Conservation (phyloP, 129 eudicot species). For the Apium graveolens region DNA sequence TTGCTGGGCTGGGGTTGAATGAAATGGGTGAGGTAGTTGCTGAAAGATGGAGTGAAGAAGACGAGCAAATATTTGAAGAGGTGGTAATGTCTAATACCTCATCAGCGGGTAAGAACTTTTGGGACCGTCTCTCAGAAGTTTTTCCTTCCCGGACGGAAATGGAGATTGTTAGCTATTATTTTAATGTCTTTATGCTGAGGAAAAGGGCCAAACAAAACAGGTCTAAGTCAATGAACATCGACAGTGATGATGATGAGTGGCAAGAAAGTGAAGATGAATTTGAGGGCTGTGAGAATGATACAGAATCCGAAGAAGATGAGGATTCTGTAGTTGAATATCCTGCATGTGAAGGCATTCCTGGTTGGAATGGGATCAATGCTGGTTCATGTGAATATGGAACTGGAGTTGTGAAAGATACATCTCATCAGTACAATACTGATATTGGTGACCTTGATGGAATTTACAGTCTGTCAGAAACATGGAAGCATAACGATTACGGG, state of each 20-base stretch:
- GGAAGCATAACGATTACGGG: constrained; percentile 13
- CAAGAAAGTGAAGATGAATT: constrained; percentile 1
- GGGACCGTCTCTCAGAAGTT: constrained; percentile 32
- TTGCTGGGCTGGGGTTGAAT: constrained; percentile 42
- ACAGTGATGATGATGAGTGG: constrained; percentile 21
- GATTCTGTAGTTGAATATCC: constrained; percentile 29
- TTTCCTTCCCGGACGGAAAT: constrained; percentile 38
- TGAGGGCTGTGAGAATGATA: neutral
- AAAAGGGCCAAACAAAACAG: constrained; percentile 62
- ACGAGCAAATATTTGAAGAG: constrained; percentile 21
- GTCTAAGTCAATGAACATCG: constrained; percentile 37
- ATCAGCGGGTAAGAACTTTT: constrained; percentile 18
- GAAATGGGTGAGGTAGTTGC: constrained; percentile 53
- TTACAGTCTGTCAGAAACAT: constrained; percentile 5
- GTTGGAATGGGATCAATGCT: constrained; percentile 6
- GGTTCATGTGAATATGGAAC: constrained; percentile 19
- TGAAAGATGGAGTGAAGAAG: constrained; percentile 39
- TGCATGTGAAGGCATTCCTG: constrained; percentile 7
- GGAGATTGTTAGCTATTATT: constrained; percentile 62
- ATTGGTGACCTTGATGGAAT: neutral
- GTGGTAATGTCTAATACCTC: constrained; percentile 5
- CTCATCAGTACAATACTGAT: neutral
- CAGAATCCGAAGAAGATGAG: constrained; percentile 31
- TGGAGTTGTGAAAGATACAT: constrained; percentile 9
- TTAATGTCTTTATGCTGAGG: constrained; percentile 56